Conservation (phyloP, 805 yeast genomes). For the Sporopachydermia lactativora region DNA sequence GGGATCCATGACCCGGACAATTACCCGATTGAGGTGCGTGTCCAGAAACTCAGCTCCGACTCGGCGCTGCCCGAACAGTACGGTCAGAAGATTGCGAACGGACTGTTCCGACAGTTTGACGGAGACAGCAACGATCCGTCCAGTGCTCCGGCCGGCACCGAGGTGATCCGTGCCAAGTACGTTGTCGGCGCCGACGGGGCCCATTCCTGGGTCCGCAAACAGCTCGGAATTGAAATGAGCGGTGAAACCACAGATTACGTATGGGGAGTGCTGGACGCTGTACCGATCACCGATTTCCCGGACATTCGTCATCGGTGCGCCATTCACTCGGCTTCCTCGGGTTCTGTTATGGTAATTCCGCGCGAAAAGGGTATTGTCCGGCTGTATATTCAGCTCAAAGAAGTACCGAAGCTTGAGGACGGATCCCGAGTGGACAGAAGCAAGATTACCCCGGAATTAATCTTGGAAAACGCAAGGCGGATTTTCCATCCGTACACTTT, state of each 20-base stretch:
- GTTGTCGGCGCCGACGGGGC: conserved; percentile 22
- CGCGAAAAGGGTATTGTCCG: conserved; percentile 21
- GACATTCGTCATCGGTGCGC: conserved; percentile 22
- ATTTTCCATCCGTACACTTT: conserved; percentile 14
- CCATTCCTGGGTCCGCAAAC: conserved; percentile 21
- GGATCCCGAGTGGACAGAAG: conserved; percentile 17
- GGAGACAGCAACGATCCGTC: conserved; percentile 13
- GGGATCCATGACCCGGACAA: conserved; percentile 6
- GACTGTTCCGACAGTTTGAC: conserved; percentile 17
- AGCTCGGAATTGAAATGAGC: conserved; percentile 19
- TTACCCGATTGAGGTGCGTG: conserved; percentile 16
- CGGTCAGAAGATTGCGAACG: conserved; percentile 15
- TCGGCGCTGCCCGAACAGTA: conserved; percentile 10
- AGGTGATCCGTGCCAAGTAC: conserved; percentile 19
- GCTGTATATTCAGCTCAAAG: conserved; percentile 19
- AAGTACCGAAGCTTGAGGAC: conserved; percentile 10
- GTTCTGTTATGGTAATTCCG: conserved; percentile 22
- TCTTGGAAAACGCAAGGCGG: conserved; percentile 14
- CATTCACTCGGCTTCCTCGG: conserved; percentile 19
- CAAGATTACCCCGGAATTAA: conserved; percentile 21
- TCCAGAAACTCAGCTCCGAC: conserved; percentile 11
- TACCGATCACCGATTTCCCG: conserved; percentile 23
- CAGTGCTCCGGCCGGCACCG: conserved; percentile 3
- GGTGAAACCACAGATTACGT: conserved; percentile 23
- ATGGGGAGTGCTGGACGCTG: conserved; percentile 25